Evolutionary conservation across 2,329 filamentous ascomycete species (phyloP).

Genomic region (Beauveria rudraprayagi): DNA sequence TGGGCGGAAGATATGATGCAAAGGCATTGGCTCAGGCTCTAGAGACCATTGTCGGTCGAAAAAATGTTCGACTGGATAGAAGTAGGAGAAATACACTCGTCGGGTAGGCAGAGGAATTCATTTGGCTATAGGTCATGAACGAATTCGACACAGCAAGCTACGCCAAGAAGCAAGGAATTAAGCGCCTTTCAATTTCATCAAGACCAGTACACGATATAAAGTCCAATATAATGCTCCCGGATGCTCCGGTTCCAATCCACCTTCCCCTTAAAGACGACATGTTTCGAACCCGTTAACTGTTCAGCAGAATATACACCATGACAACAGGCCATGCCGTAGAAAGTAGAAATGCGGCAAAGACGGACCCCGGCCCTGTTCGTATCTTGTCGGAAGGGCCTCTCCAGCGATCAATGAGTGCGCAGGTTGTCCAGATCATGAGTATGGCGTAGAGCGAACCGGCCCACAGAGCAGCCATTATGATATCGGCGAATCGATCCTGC

Average conservation of each 20-base stretch:
- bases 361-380: conserved; percentile 20
- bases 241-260: not conserved
- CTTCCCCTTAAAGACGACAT: not conserved
- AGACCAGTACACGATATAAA: not conserved
- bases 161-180: not conserved
- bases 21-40: conserved; percentile 66
- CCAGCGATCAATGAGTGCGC: conserved; percentile 36
- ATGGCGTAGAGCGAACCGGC: conserved; percentile 26
- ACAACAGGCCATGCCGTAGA: conserved; percentile 30
- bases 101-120: conserved; percentile 20
- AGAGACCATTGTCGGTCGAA: conserved; percentile 64
- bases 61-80: conserved; percentile 27
- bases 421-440: conserved; percentile 35
- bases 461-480: conserved; percentile 29
- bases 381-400: conserved; percentile 29
- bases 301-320: conserved; percentile 24
- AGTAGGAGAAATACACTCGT: conserved; percentile 39
- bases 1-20: conserved; percentile 62
- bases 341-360: conserved; percentile 24
- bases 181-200: conserved; percentile 7
- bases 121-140: no score
- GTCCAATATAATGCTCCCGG: not conserved
- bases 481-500: conserved; percentile 22
- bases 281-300: not conserved
- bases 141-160: not conserved